A percentile compares a stretch with the other conserved stretches of the same genome.
Conservation (phyloP, 75 land plant genomes). For the Chamaecyparis obtusa region DNA sequence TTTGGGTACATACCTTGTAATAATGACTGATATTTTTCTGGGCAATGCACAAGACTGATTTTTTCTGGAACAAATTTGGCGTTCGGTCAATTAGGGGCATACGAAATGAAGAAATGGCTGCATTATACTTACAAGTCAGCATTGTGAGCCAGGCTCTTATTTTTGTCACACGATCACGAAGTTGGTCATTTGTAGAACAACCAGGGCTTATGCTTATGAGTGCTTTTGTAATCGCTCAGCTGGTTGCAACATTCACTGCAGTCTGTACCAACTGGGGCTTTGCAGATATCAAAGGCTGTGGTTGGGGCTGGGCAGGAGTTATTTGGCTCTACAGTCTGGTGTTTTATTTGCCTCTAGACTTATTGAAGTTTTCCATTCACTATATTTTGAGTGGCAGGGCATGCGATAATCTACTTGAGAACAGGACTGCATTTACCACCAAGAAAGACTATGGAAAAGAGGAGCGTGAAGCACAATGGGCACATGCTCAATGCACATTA, state of each 20-base stretch:
- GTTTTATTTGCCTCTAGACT: slow-evolving; percentile 63
- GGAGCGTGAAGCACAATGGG: slow-evolving; percentile 86
- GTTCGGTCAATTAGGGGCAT: slow-evolving; percentile 33
- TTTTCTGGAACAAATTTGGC: slow-evolving; percentile 45
- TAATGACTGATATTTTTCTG: slow-evolving; percentile 72
- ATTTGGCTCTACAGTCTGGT: slow-evolving; percentile 78
- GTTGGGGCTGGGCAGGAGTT: slow-evolving; percentile 87
- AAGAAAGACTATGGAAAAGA: slow-evolving; percentile 86
- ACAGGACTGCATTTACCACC: slow-evolving; percentile 76
- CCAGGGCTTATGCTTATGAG: slow-evolving; percentile 41
- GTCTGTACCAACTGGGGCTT: slow-evolving; percentile 76
- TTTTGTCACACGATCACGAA: slow-evolving; percentile 62
- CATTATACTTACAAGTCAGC: slow-evolving; percentile 61
- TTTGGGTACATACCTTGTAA: slow-evolving; percentile 61
- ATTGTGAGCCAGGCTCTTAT: slow-evolving; percentile 49
- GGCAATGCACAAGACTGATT: slow-evolving; percentile 42
- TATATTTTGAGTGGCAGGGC: slow-evolving; percentile 52
- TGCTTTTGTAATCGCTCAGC: slow-evolving; percentile 58
- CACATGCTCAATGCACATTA: slow-evolving; percentile 73
- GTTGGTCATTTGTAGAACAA: slow-evolving; percentile 63
- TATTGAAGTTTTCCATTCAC: slow-evolving; percentile 58
- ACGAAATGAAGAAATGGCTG: slow-evolving; percentile 28
- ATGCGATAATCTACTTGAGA: slow-evolving; percentile 43
- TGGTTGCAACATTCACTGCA: slow-evolving; percentile 77
- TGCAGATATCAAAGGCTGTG: slow-evolving; percentile 60